These are phyloP conservation scores for Chalciporus chontae DNA, from an alignment of 768 basidiomycete genomes.

Conservation along the genomic window DNA sequence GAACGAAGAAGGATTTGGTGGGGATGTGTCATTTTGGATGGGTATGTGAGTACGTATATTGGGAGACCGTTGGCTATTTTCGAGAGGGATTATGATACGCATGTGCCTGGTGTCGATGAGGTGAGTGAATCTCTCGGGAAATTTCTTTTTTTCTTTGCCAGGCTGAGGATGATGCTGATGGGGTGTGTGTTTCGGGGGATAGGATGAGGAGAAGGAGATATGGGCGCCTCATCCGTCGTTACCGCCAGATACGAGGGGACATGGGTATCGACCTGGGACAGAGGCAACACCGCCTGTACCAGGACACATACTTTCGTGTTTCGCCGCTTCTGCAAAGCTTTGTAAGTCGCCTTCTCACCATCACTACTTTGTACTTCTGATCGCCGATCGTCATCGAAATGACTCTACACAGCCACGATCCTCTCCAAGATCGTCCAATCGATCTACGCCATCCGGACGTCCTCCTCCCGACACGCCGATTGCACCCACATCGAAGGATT, in stretches of 20 bases:
- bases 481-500: constrained; percentile 53
- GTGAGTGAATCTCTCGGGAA: constrained; percentile 29
- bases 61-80: constrained; percentile 73
- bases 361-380: background rate
- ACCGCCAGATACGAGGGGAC: constrained; percentile 31
- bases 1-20: constrained; percentile 76
- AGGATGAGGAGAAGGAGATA: constrained; percentile 65
- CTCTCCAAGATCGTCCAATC: constrained; percentile 65
- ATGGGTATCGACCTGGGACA: constrained; percentile 22
- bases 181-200: background rate
- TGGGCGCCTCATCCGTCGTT: constrained; percentile 43
- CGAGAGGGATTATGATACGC: constrained; percentile 75
- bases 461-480: constrained; percentile 55
- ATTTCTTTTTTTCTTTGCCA: constrained; percentile 5
- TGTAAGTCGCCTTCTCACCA: constrained; percentile 42
- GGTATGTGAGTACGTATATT: constrained; percentile 77
- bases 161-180: background rate
- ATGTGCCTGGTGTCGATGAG: constrained; percentile 58
- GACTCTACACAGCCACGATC: constrained; percentile 51
- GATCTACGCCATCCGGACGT: constrained; percentile 64
- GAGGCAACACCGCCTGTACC: constrained; percentile 32
- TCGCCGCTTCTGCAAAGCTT: constrained; percentile 69
- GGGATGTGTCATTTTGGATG: constrained; percentile 74
- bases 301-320: constrained; percentile 63
- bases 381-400: background rate